Evolutionary conservation across 2,329 filamentous ascomycete genomes (phyloP).

Genomic region (Delphinella strobiligena): DNA sequence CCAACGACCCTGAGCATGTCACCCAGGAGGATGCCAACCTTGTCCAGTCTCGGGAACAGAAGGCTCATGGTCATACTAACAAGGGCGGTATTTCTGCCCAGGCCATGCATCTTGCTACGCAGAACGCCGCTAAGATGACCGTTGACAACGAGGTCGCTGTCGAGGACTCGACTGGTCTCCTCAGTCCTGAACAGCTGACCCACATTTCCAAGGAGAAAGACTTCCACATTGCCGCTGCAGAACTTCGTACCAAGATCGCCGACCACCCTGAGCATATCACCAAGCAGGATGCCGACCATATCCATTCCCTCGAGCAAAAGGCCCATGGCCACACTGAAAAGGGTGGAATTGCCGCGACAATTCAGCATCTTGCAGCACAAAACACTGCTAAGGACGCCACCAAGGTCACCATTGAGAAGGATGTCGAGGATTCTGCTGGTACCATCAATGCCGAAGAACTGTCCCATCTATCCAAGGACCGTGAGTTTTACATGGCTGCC

Average conservation of each 20-base stretch:
- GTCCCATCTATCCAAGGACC: too few relatives aligned
- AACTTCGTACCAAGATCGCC: slow-evolving; percentile 22
- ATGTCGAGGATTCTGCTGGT: too few relatives aligned
- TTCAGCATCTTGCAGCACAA: slow-evolving; percentile 18
- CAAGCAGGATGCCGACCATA: slow-evolving; percentile 20
- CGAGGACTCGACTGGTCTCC: slow-evolving; percentile 10
- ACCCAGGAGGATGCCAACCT: slow-evolving; percentile 26
- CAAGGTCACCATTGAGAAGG: too few relatives aligned
- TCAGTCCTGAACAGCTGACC: slow-evolving; percentile 18
- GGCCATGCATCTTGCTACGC: slow-evolving; percentile 28
- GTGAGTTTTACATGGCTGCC: too few relatives aligned
- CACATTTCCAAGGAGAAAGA: slow-evolving; percentile 20
- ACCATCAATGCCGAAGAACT: too few relatives aligned
- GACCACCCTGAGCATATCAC: slow-evolving; percentile 20
- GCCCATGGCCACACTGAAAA: slow-evolving; percentile 21
- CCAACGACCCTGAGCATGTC: slow-evolving; percentile 28
- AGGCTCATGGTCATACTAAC: slow-evolving; percentile 17
- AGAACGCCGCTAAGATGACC: too few relatives aligned
- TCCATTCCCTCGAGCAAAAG: slow-evolving; percentile 20
- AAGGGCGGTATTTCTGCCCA: slow-evolving; percentile 23
- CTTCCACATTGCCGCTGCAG: slow-evolving; percentile 18
- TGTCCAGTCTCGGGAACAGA: slow-evolving; percentile 29
- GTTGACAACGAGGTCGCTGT: slow-evolving; percentile 14
- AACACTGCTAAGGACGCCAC: too few relatives aligned
- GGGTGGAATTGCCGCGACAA: slow-evolving; percentile 22